Evolutionary conservation across 768 basidiomycete genomes (phyloP), one percentile per base, ranked within the genome.

Genomic region (Phylloporus sp.): DNA sequence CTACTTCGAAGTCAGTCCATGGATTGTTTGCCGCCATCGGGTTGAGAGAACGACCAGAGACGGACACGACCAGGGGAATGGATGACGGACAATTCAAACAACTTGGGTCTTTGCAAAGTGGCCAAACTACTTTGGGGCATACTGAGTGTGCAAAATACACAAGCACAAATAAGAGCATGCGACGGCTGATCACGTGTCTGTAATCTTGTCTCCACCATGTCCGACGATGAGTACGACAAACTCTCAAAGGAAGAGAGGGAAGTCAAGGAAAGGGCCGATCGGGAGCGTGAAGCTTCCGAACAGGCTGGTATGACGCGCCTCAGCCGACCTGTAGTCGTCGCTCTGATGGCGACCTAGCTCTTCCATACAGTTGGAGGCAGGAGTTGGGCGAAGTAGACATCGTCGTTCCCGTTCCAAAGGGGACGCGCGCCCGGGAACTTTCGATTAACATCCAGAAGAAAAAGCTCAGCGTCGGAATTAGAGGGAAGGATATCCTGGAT

Each of bases 301-400:
- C 94, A 96, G 69, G 87, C 83, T 51, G 84, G 93, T 94, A 70
- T 54, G 81, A 55, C 42, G 38, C 42, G 31, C 44, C 54, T 48
- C 49, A 48, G 11, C 21, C 24, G 11, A 37, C 24, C 51, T 49
- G 40, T 54, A 54, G 55, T 18, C 43, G 56, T 45, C 46, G 47
- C 45, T 49, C 58, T 55, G 52, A 61, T 52, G 51, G 46, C 37
- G 57, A 37, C 44, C 3, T 37, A 92, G 90, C 82, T 15, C 72
- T 99, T 52, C 96, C 96, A 6, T 98, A 95, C 67, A 71, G 67
- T 44, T 99, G 96, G 96, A 82, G 69, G 38, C 96, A 99, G 63
- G 82, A 92, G 57, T 75, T 99, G 7, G 81, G 79, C 13, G 92
- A 96, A 44, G 78, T 96, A 18, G 89, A 95, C 52, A 69, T 99